Conservation (phyloP, 148 eudicot species). For the Vaccinium darrowii region DNA sequence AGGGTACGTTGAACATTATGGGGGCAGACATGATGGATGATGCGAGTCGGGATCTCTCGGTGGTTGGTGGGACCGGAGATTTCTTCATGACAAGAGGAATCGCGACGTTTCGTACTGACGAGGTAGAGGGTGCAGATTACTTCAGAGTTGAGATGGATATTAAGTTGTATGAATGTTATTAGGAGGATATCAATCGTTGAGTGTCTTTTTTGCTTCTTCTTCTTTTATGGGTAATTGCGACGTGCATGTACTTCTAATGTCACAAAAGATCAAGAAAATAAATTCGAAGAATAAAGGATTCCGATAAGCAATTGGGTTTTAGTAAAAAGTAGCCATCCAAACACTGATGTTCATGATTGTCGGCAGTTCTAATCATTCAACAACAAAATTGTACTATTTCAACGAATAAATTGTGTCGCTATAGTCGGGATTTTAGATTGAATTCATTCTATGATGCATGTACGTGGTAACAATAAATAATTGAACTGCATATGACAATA, state of each 20-base stretch:
- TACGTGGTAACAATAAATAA: no score
- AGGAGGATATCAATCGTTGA: not conserved
- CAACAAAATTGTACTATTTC: no score
- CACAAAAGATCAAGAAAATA: not conserved
- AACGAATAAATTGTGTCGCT: no score
- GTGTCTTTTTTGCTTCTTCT: not conserved
- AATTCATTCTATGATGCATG: no score
- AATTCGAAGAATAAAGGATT: no score
- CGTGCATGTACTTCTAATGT: not conserved
- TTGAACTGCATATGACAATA: no score
- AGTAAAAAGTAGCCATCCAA: no score
- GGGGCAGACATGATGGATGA: slow-evolving; percentile 31
- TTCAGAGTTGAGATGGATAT: slow-evolving; percentile 37
- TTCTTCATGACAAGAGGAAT: slow-evolving; percentile 43
- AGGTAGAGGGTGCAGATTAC: slow-evolving; percentile 22
- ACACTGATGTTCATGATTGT: no score
- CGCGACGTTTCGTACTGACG: slow-evolving; percentile 27
- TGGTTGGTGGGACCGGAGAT: slow-evolving; percentile 50
- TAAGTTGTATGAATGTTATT: slow-evolving; percentile 41
- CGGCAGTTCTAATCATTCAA: no score
- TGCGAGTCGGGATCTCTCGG: slow-evolving; percentile 32
- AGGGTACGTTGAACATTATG: slow-evolving; percentile 34
- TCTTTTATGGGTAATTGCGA: not conserved
- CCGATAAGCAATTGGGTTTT: no score
- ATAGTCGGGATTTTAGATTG: no score